Evolutionary conservation across 495 filamentous ascomycete species (phyloP).

Genomic region (Massariosphaeria phaeospora): DNA sequence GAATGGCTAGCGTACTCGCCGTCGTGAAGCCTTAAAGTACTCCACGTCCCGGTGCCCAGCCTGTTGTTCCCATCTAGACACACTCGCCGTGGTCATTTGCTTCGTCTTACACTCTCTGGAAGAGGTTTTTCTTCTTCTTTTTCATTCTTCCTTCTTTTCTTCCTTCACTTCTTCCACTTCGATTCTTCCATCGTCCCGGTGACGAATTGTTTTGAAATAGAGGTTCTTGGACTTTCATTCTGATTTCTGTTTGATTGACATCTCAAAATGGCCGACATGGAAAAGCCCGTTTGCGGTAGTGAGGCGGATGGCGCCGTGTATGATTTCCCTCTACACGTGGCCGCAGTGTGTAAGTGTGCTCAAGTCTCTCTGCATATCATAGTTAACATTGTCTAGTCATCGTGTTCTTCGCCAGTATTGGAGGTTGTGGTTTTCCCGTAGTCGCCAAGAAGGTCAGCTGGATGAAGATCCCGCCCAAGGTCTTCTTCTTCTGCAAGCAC

Average conservation of each 20-base stretch:
- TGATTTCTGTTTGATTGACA: neutral
- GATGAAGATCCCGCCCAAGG: constrained; percentile 50
- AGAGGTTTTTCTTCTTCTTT: constrained; percentile 17
- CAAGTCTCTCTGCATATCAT: neutral
- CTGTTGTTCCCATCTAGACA: constrained; percentile 10
- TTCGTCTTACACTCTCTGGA: constrained; percentile 31
- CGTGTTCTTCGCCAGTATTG: constrained; percentile 34
- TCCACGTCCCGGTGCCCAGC: constrained; percentile 25
- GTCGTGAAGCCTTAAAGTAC: constrained; percentile 22
- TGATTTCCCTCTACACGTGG: constrained; percentile 48
- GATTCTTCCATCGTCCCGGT: constrained; percentile 21
- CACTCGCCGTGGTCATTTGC: constrained; percentile 5
- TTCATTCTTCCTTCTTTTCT: constrained; percentile 14
- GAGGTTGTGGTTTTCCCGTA: constrained; percentile 46
- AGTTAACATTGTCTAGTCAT: constrained; percentile 31
- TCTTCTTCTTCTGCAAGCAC: constrained; percentile 51
- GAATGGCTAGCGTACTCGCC: constrained; percentile 14
- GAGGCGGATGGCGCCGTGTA: constrained; percentile 39
- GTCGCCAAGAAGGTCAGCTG: constrained; percentile 52
- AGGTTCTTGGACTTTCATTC: neutral
- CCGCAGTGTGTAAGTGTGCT: constrained; percentile 46
- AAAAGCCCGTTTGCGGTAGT: constrained; percentile 47
- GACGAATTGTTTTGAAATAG: constrained; percentile 11
- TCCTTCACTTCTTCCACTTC: constrained; percentile 7
- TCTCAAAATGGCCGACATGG: constrained; percentile 14